Conservation (phyloP, 2,329 filamentous ascomycete species). For the Cyphellophora attinorum region DNA sequence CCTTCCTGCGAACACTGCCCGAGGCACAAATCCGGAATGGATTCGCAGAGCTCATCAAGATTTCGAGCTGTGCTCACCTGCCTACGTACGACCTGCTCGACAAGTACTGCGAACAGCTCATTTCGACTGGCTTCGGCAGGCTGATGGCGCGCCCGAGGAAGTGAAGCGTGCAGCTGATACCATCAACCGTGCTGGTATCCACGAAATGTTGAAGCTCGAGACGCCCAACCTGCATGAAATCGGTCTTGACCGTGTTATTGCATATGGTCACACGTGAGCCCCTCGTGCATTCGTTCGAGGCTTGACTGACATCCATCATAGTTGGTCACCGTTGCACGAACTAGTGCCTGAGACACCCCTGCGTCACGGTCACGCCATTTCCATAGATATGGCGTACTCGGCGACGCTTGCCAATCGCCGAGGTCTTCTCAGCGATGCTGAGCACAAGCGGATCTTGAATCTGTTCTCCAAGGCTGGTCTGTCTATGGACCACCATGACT, state of each 20-base stretch:
- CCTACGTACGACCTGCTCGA: constrained; percentile 59
- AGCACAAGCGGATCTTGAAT: constrained; percentile 54
- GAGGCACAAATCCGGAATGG: constrained; percentile 61
- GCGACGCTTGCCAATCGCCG: constrained; percentile 57
- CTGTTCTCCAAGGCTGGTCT: constrained; percentile 62
- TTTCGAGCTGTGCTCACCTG: constrained; percentile 59
- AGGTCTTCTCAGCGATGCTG: constrained; percentile 50
- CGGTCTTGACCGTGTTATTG: constrained; percentile 61
- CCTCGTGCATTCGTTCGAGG: too few relatives aligned
- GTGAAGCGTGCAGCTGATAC: constrained; percentile 53
- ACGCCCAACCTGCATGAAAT: constrained; percentile 66
- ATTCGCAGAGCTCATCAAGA: constrained; percentile 68
- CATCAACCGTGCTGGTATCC: constrained; percentile 60
- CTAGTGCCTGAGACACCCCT: constrained; percentile 59
- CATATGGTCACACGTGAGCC: constrained; percentile 59
- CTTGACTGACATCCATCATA: too few relatives aligned
- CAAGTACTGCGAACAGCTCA: constrained; percentile 59
- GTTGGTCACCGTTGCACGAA: constrained; percentile 64
- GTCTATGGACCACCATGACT: constrained; percentile 61
- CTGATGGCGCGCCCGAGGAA: constrained; percentile 45
- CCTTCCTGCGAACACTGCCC: constrained; percentile 59
- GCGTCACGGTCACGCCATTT: constrained; percentile 64
- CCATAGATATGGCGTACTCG: constrained; percentile 67
- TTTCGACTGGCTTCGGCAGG: constrained; percentile 56
- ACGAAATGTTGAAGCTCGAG: constrained; percentile 65